Evolutionary conservation across 805 yeast genomes (phyloP).

Genomic region (Candida broadrunensis): DNA sequence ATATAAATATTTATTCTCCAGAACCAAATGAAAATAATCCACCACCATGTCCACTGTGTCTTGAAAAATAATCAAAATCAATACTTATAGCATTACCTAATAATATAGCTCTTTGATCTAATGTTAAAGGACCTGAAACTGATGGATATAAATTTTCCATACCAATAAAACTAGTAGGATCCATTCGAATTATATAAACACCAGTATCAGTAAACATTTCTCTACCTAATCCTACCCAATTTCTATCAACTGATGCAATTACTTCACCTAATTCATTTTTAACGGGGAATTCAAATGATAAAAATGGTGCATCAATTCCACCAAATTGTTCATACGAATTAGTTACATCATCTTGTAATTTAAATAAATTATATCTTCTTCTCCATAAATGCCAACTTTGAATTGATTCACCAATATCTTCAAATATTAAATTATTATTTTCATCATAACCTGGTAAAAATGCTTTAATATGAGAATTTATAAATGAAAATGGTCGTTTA

Average conservation of each 20-base stretch:
- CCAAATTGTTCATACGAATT: slow-evolving; percentile 76
- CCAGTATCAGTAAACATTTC: slow-evolving; percentile 95
- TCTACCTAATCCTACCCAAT: slow-evolving; percentile 93
- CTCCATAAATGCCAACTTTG: slow-evolving; percentile 97
- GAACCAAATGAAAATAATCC: slow-evolving; percentile 38
- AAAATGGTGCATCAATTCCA: slow-evolving; percentile 77
- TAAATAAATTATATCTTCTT: slow-evolving; percentile 78
- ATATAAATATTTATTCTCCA: slow-evolving; percentile 1
- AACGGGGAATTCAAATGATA: slow-evolving; percentile 85
- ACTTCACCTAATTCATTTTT: slow-evolving; percentile 54
- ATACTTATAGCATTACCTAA: slow-evolving; percentile 87
- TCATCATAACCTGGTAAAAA: slow-evolving; percentile 52
- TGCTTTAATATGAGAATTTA: slow-evolving; percentile 83
- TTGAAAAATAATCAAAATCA: slow-evolving; percentile 95
- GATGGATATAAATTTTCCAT: slow-evolving; percentile 50
- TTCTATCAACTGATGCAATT: slow-evolving; percentile 79
- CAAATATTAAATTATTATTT: slow-evolving; percentile 35
- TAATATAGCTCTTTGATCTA: slow-evolving; percentile 83
- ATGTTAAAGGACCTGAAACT: slow-evolving; percentile 52
- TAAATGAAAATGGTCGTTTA: slow-evolving; percentile 79
- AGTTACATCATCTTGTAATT: slow-evolving; percentile 38
- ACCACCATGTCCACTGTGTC: slow-evolving; percentile 65
- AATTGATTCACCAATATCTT: slow-evolving; percentile 74
- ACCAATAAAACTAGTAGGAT: slow-evolving; percentile 63
- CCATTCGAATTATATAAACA: slow-evolving; percentile 83